phyloP scores from a whole-genome alignment of 2,329 filamentous ascomycete genomes.

The Talaromyces sp. region DNA sequence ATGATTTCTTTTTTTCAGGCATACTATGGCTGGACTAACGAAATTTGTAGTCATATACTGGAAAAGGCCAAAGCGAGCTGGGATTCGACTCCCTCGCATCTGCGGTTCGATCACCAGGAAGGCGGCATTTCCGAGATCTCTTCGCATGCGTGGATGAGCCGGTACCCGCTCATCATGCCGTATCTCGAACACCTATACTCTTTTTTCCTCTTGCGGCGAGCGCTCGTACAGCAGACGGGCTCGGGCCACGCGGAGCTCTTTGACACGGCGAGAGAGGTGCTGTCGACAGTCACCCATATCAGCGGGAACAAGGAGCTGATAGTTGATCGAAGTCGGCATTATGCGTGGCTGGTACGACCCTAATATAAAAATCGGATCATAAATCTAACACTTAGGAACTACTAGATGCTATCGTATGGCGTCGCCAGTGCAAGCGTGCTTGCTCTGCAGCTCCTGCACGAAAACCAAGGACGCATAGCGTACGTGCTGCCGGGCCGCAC shows the following conservation, averaged over 20 bases:
- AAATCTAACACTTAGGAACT: background rate
- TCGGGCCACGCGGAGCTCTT: background rate
- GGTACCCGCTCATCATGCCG: background rate
- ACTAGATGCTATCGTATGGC: background rate
- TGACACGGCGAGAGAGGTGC: background rate
- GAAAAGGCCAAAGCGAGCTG: slow-evolving; percentile 25
- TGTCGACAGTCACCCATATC: background rate
- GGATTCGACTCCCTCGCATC: slow-evolving; percentile 14
- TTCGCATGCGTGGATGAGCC: background rate
- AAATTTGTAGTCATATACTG: slow-evolving; percentile 12
- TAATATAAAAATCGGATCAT: too few relatives aligned
- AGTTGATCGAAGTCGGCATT: background rate
- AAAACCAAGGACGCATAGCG: background rate
- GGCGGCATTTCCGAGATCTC: background rate
- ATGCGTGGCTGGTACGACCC: background rate
- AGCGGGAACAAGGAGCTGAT: background rate
- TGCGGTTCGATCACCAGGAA: background rate
- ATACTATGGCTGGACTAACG: background rate
- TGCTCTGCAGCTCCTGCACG: background rate
- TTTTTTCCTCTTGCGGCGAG: background rate
- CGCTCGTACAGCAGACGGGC: background rate
- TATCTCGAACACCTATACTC: background rate
- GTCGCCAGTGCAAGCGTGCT: background rate
- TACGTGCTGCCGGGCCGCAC: background rate
- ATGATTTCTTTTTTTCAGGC: too few relatives aligned